These are phyloP conservation scores for Dendrobium chrysotoxum DNA, from an alignment of 106 monocot genomes.

Conservation along the genomic window DNA sequence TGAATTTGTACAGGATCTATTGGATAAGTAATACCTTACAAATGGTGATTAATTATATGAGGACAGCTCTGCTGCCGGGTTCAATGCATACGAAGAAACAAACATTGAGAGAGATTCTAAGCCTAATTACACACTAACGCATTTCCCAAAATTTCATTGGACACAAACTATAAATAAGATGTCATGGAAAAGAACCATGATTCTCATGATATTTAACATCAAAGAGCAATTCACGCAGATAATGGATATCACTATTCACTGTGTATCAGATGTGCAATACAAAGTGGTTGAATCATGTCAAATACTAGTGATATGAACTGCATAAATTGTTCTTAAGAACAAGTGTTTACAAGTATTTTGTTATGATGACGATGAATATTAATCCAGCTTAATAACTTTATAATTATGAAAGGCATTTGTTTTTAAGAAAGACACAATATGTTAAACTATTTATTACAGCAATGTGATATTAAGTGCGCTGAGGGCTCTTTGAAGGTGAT, in stretches of 20 bases:
- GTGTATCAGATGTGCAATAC: not conserved
- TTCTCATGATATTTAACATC: not conserved
- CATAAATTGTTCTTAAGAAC: not conserved
- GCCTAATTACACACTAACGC: not conserved
- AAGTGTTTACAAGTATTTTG: not conserved
- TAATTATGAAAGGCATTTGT: not conserved
- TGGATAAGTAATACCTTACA: not conserved
- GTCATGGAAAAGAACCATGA: not conserved
- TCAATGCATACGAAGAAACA: not conserved
- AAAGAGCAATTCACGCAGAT: not conserved
- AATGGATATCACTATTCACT: not conserved
- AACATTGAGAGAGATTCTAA: not conserved
- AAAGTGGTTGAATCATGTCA: not conserved
- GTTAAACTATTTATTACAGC: not conserved
- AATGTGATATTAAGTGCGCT: not conserved
- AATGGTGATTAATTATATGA: not conserved
- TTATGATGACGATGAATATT: not conserved
- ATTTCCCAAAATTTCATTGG: not conserved
- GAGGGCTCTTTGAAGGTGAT: not conserved
- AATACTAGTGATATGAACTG: not conserved
- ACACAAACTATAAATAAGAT: not conserved
- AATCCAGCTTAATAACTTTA: not conserved
- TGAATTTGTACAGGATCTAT: not conserved
- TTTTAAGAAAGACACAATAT: not conserved
- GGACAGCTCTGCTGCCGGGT: not conserved